Evolutionary conservation across 495 filamentous ascomycete species (phyloP).

Genomic region (Hyaloscypha finlandica): DNA sequence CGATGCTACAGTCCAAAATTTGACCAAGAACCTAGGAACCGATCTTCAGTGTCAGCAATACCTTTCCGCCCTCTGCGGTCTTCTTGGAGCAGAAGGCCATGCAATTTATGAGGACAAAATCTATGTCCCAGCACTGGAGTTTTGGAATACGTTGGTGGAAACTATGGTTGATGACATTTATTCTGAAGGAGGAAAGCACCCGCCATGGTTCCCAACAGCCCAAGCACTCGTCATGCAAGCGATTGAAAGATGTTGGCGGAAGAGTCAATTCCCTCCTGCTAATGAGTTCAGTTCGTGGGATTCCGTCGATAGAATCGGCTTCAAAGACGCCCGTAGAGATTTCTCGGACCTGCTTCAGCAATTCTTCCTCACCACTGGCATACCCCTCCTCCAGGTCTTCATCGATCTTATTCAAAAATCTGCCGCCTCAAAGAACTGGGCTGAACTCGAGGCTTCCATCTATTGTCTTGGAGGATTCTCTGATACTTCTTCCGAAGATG

Average conservation of each 20-base stretch:
- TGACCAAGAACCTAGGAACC: conserved; percentile 39
- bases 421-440: conserved; percentile 64
- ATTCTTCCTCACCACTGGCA: conserved; percentile 70
- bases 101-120: conserved; percentile 77
- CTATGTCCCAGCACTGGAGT: conserved; percentile 76
- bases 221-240: conserved; percentile 50
- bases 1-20: conserved; percentile 56
- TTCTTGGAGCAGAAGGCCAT: conserved; percentile 71
- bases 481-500: conserved; percentile 71
- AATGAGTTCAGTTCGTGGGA: conserved; percentile 63
- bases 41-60: conserved; percentile 48
- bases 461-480: conserved; percentile 78
- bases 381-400: conserved; percentile 68
- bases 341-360: conserved; percentile 79
- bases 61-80: conserved; percentile 54
- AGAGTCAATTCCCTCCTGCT: conserved; percentile 60
- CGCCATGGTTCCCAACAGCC: conserved; percentile 38
- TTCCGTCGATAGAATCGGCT: conserved; percentile 68
- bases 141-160: conserved; percentile 76
- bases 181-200: conserved; percentile 36
- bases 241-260: conserved; percentile 60
- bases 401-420: conserved; percentile 62
- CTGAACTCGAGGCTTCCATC: conserved; percentile 74
- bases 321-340: conserved; percentile 77
- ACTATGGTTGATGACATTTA: conserved; percentile 47